These are phyloP conservation scores for Nannochloris sp. DNA, from an alignment of 139 green algal genomes.

Conservation along the genomic window DNA sequence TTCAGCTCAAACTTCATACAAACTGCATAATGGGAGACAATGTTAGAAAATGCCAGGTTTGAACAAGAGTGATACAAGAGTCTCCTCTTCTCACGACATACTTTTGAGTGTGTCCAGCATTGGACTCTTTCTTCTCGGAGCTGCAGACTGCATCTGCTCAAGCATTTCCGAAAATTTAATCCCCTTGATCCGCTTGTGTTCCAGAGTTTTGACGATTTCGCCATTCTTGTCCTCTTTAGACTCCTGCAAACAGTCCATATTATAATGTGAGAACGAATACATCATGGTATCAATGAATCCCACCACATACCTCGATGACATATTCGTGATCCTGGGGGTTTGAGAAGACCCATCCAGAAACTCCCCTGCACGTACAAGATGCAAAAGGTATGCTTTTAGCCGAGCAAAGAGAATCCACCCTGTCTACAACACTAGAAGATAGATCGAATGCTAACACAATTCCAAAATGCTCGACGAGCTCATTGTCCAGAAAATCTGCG, in stretches of 20 bases:
- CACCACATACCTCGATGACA: slow-evolving; percentile 9
- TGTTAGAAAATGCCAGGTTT: too few species aligned
- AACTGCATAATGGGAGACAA: background rate
- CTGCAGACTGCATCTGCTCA: background rate
- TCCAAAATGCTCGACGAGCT: slow-evolving; percentile 22
- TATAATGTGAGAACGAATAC: too few species aligned
- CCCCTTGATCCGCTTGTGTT: background rate
- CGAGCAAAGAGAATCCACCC: slow-evolving; percentile 31
- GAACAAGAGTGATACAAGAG: too few species aligned
- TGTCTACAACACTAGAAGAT: slow-evolving; percentile 10
- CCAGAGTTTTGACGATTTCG: background rate
- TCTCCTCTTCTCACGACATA: background rate
- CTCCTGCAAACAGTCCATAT: too few species aligned
- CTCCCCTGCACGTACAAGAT: slow-evolving; percentile 33
- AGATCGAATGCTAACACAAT: slow-evolving; percentile 41
- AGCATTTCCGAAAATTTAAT: background rate
- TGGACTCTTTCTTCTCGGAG: background rate
- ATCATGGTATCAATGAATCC: background rate
- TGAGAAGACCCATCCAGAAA: slow-evolving; percentile 52
- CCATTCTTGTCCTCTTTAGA: background rate
- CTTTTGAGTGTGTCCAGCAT: background rate
- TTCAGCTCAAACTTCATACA: background rate
- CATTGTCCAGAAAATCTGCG: background rate
- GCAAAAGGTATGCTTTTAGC: slow-evolving; percentile 48
- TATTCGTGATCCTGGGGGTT: slow-evolving; percentile 60